phyloP scores from a whole-genome alignment of 2,329 filamentous ascomycete species.

The Fusarium devonianum region DNA sequence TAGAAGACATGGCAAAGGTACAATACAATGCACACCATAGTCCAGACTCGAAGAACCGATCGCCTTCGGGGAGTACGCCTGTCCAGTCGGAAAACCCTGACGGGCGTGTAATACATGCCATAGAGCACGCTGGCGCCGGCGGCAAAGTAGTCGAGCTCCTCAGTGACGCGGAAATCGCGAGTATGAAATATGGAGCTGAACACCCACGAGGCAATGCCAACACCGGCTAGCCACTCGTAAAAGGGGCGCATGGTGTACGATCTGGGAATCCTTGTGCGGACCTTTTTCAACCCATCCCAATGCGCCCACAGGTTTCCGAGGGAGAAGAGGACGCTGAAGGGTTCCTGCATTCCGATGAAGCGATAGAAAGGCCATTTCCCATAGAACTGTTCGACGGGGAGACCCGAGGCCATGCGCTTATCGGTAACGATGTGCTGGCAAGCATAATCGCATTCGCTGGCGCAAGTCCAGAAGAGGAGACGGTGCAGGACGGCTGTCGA shows the following conservation, averaged over 20 bases:
- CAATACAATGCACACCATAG: constrained; percentile 70
- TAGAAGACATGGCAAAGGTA: constrained; percentile 84
- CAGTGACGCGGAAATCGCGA: constrained; percentile 82
- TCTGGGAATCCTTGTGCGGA: constrained; percentile 74
- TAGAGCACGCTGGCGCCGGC: constrained; percentile 91
- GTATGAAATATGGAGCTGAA: constrained; percentile 94
- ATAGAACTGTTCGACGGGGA: constrained; percentile 87
- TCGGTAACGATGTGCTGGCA: constrained; percentile 93
- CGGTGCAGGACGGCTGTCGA: constrained; percentile 78
- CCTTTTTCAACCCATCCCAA: constrained; percentile 73
- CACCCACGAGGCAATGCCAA: constrained; percentile 83
- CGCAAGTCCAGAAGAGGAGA: constrained; percentile 90
- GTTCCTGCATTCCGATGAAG: constrained; percentile 92
- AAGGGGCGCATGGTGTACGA: constrained; percentile 80
- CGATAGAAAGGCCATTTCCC: constrained; percentile 98
- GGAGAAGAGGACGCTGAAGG: constrained; percentile 91
- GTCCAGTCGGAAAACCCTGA: constrained; percentile 86
- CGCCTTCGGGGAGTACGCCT: constrained; percentile 52
- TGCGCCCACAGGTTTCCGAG: constrained; percentile 91
- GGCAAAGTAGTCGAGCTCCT: constrained; percentile 96
- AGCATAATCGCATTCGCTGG: constrained; percentile 94
- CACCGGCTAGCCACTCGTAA: constrained; percentile 80
- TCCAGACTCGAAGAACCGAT: constrained; percentile 75
- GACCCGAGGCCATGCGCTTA: constrained; percentile 69
- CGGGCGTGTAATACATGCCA: constrained; percentile 83